Percentiles rank a stretch among this genome's conserved stretches.
Evolutionary conservation across 345 rosid genomes (phyloP).

Genomic region (Rubroshorea leprosula): DNA sequence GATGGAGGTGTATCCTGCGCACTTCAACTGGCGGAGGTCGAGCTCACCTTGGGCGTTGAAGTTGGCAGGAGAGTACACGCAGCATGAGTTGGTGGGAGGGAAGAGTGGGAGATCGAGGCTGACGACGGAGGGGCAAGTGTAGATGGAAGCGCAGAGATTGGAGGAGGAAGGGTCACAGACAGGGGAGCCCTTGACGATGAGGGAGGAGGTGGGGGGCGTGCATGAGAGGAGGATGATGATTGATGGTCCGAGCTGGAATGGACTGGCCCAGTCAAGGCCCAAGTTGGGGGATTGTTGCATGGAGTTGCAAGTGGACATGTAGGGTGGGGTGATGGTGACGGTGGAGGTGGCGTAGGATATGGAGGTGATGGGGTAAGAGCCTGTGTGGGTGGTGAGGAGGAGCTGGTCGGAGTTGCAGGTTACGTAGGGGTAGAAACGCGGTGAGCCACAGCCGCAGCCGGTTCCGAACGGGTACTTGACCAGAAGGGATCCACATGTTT

Average conservation of each 20-base stretch:
- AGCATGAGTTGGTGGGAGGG: constrained; percentile 39
- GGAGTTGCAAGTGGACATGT: constrained; percentile 46
- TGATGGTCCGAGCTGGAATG: constrained; percentile 46
- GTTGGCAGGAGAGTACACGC: constrained; percentile 52
- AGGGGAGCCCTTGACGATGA: too few species aligned
- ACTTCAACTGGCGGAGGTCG: constrained; percentile 25
- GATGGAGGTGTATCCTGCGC: constrained; percentile 35
- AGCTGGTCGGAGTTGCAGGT: constrained; percentile 29
- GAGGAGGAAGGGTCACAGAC: constrained; percentile 42
- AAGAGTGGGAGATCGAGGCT: constrained; percentile 32
- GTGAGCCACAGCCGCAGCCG: constrained; percentile 46
- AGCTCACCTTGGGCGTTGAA: constrained; percentile 36
- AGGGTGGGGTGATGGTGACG: constrained; percentile 28
- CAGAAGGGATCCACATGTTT: constrained; percentile 33
- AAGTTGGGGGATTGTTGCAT: constrained; percentile 35
- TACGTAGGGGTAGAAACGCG: constrained; percentile 35
- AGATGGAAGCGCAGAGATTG: constrained; percentile 35
- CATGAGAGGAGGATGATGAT: constrained; percentile 42
- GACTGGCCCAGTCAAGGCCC: constrained; percentile 50
- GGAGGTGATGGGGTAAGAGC: constrained; percentile 40
- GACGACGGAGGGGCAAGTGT: constrained; percentile 39
- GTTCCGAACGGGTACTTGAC: constrained; percentile 51
- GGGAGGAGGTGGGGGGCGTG: constrained; percentile 29
- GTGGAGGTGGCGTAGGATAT: constrained; percentile 37
- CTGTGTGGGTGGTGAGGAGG: constrained; percentile 41